Base-by-base conservation (phyloP, 495 filamentous ascomycete species). In the Pyrenula aspistea region DNA sequence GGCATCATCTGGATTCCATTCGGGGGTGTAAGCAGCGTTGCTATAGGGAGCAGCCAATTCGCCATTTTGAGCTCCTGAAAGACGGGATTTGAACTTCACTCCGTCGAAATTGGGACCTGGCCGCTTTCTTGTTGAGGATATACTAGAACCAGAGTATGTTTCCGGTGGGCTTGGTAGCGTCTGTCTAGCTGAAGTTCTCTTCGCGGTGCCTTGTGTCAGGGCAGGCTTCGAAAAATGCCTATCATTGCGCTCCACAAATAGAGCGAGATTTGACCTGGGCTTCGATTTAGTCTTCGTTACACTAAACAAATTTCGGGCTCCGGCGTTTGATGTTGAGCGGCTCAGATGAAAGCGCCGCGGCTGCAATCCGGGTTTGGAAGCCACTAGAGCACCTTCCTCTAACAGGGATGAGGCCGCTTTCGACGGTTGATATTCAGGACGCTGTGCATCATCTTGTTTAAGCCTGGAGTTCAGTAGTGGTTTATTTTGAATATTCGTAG, bases 401-500 rank as follows among this genome's bases (percentile, higher is more conserved):
- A n/a, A n/a, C n/a, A n/a, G n/a, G n/a, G n/a, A n/a, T n/a, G n/a
- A n/a, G n/a, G n/a, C n/a, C n/a, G n/a, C n/a, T n/a, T n/a, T n/a
- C n/a, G n/a, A n/a, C n/a, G n/a, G n/a, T n/a, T n/a, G n/a, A n/a
- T n/a, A n/a, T n/a, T n/a, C n/a, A n/a, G n/a, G n/a, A n/a, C n/a
- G n/a, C n/a, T n/a, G n/a, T n/a, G n/a, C n/a, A n/a, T n/a, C n/a
- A n/a, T n/a, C n/a, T n/a, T n/a, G n/a, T n/a, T n/a, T n/a, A n/a
- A n/a, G n/a, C n/a, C n/a, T n/a, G n/a, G n/a, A n/a, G n/a, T n/a
- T n/a, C n/a, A n/a, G n/a, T n/a, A n/a, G n/a, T n/a, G n/a, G 51
- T 59, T 10, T 1, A n/a, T 49, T 10, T 25, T 51, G 12, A 58
- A 57, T 58, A 54, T 12, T 53, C 58, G 50, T 63, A 10, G 54